Evolutionary conservation across 2,329 filamentous ascomycete species (phyloP), one percentile per base, ranked within the genome.

Genomic region (Neofusicoccum cordaticola): DNA sequence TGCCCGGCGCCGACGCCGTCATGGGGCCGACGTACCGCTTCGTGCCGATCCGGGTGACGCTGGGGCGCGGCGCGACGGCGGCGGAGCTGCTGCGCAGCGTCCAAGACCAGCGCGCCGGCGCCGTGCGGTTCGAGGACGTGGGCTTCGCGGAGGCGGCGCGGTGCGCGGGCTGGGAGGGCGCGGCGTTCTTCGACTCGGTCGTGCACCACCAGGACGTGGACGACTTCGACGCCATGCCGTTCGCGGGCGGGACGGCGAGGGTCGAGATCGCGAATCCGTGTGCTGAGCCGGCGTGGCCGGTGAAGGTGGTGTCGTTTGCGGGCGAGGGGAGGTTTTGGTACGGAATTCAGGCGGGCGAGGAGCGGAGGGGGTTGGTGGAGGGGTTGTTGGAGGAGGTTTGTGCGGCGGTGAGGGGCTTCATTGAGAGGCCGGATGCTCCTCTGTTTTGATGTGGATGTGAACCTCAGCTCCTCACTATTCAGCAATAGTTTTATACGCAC

Each of bases 1-100:
- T 88, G 0, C 77, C 82, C 15, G 80, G 80, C 45, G 82, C 84
- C 19, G 85, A 88, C 66, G 78, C 78, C 62, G 85, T 89, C 52
- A 81, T 86, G 51, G 88, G 88, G 0, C 88, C 88, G 0, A 88
- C 86, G 66, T 88, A 88, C 81, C 88, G 90, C 69, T 87, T 89
- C 70, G 81, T 88, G 0, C 88, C 88, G 0, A 82, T 90, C 41
- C 82, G 88, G 19, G 83, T 90, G 6, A 62, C 63, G 0, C 48
- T 76, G 17, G 76, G 79, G 2, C 69, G 79, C 0, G 71, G 74
- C 2, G 85, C 84, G 82, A 74, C 75, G 1, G 71, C 74, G 34
- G 64, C 69, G 12, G 72, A 76, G 35, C 69, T 79, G 0, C 68
- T 80, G 9, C 67, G 67, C 9, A 68, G 69, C 34, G 74, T 80